A percentile compares a stretch with the other conserved stretches of the same genome.
These are phyloP conservation scores for Zoysia matrella DNA, from an alignment of 202 grass and related monocot species.

Conservation along the genomic window DNA sequence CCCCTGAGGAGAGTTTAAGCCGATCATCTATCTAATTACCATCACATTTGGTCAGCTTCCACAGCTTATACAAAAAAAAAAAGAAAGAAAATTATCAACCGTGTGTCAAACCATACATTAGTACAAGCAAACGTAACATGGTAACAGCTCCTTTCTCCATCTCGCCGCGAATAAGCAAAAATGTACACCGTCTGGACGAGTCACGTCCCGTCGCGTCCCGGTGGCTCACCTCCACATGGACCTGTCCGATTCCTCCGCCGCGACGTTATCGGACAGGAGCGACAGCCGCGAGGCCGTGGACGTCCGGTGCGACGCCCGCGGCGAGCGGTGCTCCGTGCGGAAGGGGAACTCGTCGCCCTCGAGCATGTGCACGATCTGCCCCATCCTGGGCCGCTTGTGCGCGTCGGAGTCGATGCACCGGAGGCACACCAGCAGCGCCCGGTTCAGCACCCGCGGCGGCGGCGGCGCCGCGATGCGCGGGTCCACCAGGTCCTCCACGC, in stretches of 20 bases:
- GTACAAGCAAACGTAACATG: background rate
- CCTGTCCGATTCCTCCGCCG: slow-evolving; percentile 54
- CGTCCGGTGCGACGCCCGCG: slow-evolving; percentile 44
- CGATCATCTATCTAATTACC: background rate
- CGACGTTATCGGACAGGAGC: slow-evolving; percentile 65
- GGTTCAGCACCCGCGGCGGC: slow-evolving; percentile 69
- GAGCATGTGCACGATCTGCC: slow-evolving; percentile 98
- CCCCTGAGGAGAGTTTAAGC: background rate
- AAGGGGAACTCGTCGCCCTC: slow-evolving; percentile 98
- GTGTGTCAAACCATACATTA: slow-evolving; percentile 21
- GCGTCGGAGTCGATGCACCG: slow-evolving; percentile 91
- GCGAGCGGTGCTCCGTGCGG: slow-evolving; percentile 73
- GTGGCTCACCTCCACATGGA: slow-evolving; percentile 70
- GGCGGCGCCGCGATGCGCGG: slow-evolving; percentile 62
- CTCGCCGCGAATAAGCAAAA: slow-evolving; percentile 47
- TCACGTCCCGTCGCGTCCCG: background rate
- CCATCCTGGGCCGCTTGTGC: slow-evolving; percentile 85
- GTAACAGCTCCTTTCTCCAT: background rate
- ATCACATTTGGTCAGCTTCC: background rate
- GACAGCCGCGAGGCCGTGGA: slow-evolving; percentile 44
- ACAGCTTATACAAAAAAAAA: background rate
- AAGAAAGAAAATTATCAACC: background rate
- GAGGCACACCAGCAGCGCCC: slow-evolving; percentile 80
- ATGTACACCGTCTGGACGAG: slow-evolving; percentile 42
- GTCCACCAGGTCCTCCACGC: slow-evolving; percentile 75